phyloP scores from a whole-genome alignment of 805 yeast species.

The Candida andamanensis region DNA sequence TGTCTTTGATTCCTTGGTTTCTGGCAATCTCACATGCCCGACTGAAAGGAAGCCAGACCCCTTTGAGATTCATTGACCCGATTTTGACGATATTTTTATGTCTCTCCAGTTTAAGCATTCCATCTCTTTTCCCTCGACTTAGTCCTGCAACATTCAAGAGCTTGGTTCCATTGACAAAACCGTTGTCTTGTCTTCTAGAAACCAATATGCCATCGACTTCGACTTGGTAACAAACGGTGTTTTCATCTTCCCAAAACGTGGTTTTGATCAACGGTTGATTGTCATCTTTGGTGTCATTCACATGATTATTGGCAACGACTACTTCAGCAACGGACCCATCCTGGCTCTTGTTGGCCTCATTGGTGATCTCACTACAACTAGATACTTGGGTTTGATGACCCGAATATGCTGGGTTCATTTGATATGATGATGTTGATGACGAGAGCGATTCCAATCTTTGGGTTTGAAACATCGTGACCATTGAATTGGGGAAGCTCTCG shows the following conservation, averaged over 20 bases:
- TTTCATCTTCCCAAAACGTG: slow-evolving; percentile 33
- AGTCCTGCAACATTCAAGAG: slow-evolving; percentile 34
- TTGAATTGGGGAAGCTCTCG: no score
- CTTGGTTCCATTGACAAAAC: slow-evolving; percentile 35
- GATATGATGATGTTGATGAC: no score
- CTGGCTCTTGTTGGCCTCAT: no score
- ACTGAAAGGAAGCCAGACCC: slow-evolving; percentile 39
- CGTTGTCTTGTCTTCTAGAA: slow-evolving; percentile 31
- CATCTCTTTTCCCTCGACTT: slow-evolving; percentile 38
- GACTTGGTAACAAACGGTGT: slow-evolving; percentile 35
- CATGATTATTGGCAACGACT: no score
- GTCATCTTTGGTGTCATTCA: no score
- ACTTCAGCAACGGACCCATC: no score
- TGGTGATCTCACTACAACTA: no score
- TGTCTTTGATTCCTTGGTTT: slow-evolving; percentile 32
- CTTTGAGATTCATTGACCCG: slow-evolving; percentile 37
- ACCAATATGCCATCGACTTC: slow-evolving; percentile 28
- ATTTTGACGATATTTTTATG: slow-evolving; percentile 25
- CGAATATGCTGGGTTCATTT: no score
- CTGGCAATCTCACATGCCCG: slow-evolving; percentile 36
- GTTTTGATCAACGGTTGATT: slow-evolving; percentile 29
- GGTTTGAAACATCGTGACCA: no score
- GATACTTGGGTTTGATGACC: no score
- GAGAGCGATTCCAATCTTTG: no score
- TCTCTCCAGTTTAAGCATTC: slow-evolving; percentile 33